Evolutionary conservation across 768 basidiomycete species (phyloP).

Genomic region (Mycena venus): DNA sequence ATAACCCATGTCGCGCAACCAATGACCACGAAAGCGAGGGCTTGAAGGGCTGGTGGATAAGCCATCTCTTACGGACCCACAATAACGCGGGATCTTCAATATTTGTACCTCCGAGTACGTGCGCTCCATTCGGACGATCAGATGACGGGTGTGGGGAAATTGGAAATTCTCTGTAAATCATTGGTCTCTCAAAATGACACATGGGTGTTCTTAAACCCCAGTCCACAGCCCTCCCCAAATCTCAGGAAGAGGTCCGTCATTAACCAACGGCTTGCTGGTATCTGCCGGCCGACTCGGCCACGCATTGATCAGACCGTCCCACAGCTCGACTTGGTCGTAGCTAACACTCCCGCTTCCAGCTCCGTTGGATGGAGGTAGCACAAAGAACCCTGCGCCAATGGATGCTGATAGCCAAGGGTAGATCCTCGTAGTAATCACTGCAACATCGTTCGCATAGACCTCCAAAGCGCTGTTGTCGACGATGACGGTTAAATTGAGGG

Average conservation of each 20-base stretch:
- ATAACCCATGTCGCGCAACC: conserved; percentile 2
- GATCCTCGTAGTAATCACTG: conserved; percentile 18
- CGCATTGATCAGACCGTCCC: conserved; percentile 28
- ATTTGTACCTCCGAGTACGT: too few species aligned
- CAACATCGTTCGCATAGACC: conserved; percentile 28
- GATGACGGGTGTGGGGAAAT: background rate
- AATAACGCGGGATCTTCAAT: background rate
- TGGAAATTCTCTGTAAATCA: background rate
- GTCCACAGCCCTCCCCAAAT: conserved; percentile 28
- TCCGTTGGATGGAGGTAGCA: conserved; percentile 2
- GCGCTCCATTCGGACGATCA: background rate
- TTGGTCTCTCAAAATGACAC: background rate
- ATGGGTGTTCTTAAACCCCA: background rate
- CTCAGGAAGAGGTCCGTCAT: conserved; percentile 24
- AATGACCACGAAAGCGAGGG: background rate
- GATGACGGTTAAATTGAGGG: conserved; percentile 27
- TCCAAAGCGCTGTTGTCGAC: conserved; percentile 29
- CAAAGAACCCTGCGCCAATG: conserved; percentile 18
- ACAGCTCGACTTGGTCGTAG: conserved; percentile 20
- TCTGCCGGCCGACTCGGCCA: conserved; percentile 21
- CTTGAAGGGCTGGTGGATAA: background rate
- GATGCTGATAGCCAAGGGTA: conserved; percentile 28
- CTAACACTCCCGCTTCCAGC: background rate
- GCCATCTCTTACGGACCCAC: background rate
- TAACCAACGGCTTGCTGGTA: conserved; percentile 21